Base-by-base conservation (phyloP, 495 filamentous ascomycete species). In the Astrothelium subdiscretum region DNA sequence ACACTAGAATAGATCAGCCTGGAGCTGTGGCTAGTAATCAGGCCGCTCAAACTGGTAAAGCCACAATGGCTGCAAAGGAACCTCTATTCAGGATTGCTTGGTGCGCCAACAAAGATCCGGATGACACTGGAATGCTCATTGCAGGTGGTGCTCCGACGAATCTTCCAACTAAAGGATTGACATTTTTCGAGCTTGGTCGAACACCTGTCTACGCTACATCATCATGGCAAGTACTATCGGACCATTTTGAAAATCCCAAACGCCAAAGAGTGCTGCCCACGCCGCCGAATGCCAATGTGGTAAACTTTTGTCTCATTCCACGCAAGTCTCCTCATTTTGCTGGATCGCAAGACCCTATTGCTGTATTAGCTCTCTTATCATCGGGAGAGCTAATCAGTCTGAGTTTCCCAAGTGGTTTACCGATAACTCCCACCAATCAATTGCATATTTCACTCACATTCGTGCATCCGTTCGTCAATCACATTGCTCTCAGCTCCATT, bases 161-260 rank as follows among this genome's bases (percentile, higher is more conserved):
- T 31, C 79, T 85, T 31, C 74, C 81, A 27, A 78, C 81, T 11
- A 89, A 87, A 70, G 88, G 90, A 1, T 74, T 98, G 62, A 95
- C 86, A 5, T 92, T 97, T 62, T 68, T 97, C 29, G 94, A 97
- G 66, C 80, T 97, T 65, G 95, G 94, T 0, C 75, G 83, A 40
- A 96, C 94, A 26, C 94, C 94, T 1, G 85, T 87, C 44, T 97
- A 96, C 71, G 82, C 88, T 29, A 97, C 94, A 6, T 92, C 90
- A 15, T 87, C 89, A 5, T 95, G 90, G 87, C 87, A 95, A 64
- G 71, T 92, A 0, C 76, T 97, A 4, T 75, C 85, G 0, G 81
- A 83, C 18, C 87, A 96, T 73, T 86, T 95, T 64, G 84, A 87
- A 67, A 84, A 79, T 11, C 79, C 84, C 20, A 92, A 88, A 68